Percentiles rank a stretch among this genome's conserved stretches.
Evolutionary conservation across 176 grass and related monocot genomes (phyloP).

Genomic region (Carex kokanica): DNA sequence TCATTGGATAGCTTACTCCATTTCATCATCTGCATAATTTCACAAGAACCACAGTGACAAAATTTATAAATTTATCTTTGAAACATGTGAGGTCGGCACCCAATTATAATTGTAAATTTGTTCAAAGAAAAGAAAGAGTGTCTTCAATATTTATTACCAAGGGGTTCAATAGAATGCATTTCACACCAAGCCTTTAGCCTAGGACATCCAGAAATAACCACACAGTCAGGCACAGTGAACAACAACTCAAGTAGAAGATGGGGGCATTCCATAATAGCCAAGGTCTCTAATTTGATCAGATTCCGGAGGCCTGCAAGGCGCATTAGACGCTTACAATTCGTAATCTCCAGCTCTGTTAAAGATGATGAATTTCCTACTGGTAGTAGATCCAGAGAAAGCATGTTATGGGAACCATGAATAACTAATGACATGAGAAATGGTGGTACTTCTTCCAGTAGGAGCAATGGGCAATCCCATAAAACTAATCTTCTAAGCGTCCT

Average conservation of each 20-base stretch:
- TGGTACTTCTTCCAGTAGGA: conserved; percentile 22
- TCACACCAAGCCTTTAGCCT: conserved; percentile 37
- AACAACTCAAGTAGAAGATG: conserved; percentile 22
- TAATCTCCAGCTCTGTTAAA: conserved; percentile 33
- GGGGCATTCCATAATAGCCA: conserved; percentile 22
- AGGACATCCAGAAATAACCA: conserved; percentile 29
- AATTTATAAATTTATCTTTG: not conserved
- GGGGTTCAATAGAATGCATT: conserved; percentile 20
- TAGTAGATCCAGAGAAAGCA: conserved; percentile 23
- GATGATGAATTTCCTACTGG: not conserved
- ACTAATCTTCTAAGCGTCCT: not conserved
- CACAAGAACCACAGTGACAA: not conserved
- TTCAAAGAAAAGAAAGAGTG: not conserved
- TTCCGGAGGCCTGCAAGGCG: not conserved
- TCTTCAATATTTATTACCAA: not conserved
- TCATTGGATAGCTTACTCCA: too few relatives aligned
- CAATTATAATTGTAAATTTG: not conserved
- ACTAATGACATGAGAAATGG: not conserved
- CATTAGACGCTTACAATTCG: conserved; percentile 21
- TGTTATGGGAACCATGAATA: conserved; percentile 30
- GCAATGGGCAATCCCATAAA: conserved; percentile 30
- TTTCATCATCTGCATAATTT: too few relatives aligned
- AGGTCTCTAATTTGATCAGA: conserved; percentile 22
- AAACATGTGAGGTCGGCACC: not conserved
- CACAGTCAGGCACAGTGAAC: not conserved